These are phyloP conservation scores for Akanthomyces dipterigenus DNA, from an alignment of 2,329 filamentous ascomycete genomes.

Conservation along the genomic window DNA sequence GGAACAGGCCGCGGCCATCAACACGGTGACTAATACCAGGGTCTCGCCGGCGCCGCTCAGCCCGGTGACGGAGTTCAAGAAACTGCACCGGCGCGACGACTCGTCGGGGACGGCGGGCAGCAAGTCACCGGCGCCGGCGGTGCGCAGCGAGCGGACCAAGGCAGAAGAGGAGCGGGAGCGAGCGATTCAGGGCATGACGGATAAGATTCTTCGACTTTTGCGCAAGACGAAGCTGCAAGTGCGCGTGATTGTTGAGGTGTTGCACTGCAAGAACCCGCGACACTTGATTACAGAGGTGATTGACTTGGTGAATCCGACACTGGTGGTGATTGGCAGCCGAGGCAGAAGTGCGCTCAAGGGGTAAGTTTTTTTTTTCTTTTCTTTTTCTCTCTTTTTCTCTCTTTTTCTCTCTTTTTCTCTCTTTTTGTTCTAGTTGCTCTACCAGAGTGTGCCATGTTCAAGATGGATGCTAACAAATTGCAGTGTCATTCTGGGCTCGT, in stretches of 20 bases:
- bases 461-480: background rate
- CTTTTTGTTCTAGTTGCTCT: background rate
- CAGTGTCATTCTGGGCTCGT: conserved; percentile 89
- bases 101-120: conserved; percentile 29
- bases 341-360: conserved; percentile 90
- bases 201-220: conserved; percentile 75
- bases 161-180: conserved; percentile 72
- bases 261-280: conserved; percentile 97
- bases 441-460: background rate
- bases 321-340: conserved; percentile 88
- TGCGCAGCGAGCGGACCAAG: conserved; percentile 45
- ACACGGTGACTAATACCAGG: conserved; percentile 48
- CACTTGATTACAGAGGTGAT: conserved; percentile 97
- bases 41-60: conserved; percentile 23
- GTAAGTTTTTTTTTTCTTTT: conserved; percentile 43
- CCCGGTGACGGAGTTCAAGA: conserved; percentile 28
- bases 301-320: conserved; percentile 80
- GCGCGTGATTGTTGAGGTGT: conserved; percentile 86
- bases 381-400: background rate
- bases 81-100: conserved; percentile 22
- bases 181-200: conserved; percentile 77
- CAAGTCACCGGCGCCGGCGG: conserved; percentile 42
- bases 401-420: background rate
- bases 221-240: conserved; percentile 91
- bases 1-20: conserved; percentile 67